Conservation (phyloP, 352 stramenopile species). For the Aphanomyces euteiches region DNA sequence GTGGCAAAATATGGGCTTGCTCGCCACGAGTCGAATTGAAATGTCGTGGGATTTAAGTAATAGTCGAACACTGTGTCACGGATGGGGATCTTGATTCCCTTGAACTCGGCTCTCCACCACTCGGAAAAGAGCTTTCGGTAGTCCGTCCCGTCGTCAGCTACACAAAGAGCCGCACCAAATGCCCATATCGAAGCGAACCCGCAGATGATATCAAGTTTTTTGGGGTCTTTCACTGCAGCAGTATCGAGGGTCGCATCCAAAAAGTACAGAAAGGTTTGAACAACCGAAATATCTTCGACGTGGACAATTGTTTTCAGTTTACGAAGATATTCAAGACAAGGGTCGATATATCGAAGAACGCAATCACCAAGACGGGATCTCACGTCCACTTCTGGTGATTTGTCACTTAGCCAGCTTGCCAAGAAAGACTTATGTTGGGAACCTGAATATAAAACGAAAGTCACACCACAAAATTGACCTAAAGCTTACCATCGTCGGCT, state of each 20-base stretch:
- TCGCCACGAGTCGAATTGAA: slow-evolving; percentile 91
- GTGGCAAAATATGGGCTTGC: slow-evolving; percentile 86
- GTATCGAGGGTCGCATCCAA: slow-evolving; percentile 80
- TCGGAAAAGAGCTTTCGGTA: slow-evolving; percentile 93
- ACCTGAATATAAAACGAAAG: neutral
- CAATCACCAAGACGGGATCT: slow-evolving; percentile 50
- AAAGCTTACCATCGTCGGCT: slow-evolving; percentile 63
- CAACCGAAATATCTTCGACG: slow-evolving; percentile 87
- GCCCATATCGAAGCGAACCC: slow-evolving; percentile 93
- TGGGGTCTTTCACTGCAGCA: slow-evolving; percentile 53
- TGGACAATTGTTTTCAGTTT: slow-evolving; percentile 87
- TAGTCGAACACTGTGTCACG: slow-evolving; percentile 96
- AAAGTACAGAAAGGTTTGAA: slow-evolving; percentile 91
- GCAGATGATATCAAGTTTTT: slow-evolving; percentile 81
- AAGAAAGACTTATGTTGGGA: slow-evolving; percentile 92
- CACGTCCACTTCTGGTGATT: slow-evolving; percentile 53
- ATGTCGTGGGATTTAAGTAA: slow-evolving; percentile 87
- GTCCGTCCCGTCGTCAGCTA: slow-evolving; percentile 89
- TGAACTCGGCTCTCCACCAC: slow-evolving; percentile 92
- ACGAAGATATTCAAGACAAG: slow-evolving; percentile 80
- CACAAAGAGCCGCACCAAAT: slow-evolving; percentile 82
- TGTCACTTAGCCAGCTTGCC: slow-evolving; percentile 84
- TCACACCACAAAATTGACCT: neutral
- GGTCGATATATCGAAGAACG: slow-evolving; percentile 86
- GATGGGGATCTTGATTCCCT: slow-evolving; percentile 91